Evolutionary conservation across 768 basidiomycete genomes (phyloP).

Genomic region (Leccinum obscurum): DNA sequence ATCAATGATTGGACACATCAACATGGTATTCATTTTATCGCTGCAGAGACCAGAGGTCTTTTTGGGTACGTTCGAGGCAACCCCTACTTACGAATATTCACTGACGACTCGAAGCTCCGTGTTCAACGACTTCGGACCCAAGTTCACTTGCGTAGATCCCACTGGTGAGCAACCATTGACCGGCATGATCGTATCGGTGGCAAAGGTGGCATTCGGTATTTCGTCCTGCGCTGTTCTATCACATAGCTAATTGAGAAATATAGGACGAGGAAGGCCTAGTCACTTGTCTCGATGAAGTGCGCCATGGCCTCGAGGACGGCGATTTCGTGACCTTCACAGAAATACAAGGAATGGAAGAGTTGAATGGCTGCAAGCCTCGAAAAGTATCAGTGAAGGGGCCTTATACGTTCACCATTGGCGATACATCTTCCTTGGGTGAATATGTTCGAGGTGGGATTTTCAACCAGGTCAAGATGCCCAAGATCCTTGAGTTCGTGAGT

Average conservation of each 20-base stretch:
- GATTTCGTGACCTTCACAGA: conserved; percentile 97
- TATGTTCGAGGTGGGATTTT: conserved; percentile 93
- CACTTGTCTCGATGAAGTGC: conserved; percentile 94
- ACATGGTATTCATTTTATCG: conserved; percentile 88
- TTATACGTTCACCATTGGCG: conserved; percentile 95
- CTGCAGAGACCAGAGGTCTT: conserved; percentile 88
- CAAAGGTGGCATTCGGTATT: conserved; percentile 52
- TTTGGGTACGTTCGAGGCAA: conserved; percentile 68
- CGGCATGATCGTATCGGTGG: conserved; percentile 96
- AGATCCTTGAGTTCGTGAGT: conserved; percentile 89
- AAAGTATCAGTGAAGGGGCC: conserved; percentile 95
- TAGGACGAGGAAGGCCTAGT: conserved; percentile 90
- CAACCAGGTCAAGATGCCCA: conserved; percentile 99
- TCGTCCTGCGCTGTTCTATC: neutral
- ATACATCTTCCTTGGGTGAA: conserved; percentile 72
- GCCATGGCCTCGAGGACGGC: conserved; percentile 98
- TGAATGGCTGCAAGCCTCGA: conserved; percentile 89
- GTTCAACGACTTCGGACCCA: conserved; percentile 95
- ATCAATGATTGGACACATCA: conserved; percentile 94
- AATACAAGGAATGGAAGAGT: conserved; percentile 90
- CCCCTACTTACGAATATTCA: neutral
- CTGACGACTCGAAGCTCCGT: conserved; percentile 56
- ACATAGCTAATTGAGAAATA: neutral
- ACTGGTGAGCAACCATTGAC: conserved; percentile 93
- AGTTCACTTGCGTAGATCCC: conserved; percentile 95